These are phyloP conservation scores for Asterophora lycoperdoides DNA, from an alignment of 768 basidiomycete species.

Conservation along the genomic window DNA sequence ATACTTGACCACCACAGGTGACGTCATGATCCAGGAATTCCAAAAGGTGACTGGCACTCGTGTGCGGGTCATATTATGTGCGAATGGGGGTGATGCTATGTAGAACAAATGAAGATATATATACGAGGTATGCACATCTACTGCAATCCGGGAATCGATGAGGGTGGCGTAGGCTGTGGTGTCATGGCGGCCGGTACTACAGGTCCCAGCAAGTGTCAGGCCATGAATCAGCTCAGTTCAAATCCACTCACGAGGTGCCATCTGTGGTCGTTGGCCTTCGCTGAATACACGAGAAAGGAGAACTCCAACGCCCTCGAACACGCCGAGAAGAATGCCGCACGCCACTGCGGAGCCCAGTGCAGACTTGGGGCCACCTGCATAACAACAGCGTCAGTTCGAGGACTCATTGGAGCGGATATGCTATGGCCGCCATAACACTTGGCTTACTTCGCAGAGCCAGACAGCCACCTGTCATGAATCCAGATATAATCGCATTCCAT, in stretches of 20 bases:
- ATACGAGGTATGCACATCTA: conserved; percentile 43
- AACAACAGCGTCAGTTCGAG: conserved; percentile 5
- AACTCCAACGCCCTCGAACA: conserved; percentile 94
- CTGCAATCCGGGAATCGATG: conserved; percentile 40
- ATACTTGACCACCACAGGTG: conserved; percentile 18
- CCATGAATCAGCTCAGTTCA: conserved; percentile 1
- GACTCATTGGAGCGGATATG: too few species aligned
- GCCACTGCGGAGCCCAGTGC: conserved; percentile 91
- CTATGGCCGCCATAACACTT: not conserved
- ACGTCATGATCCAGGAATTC: conserved; percentile 17
- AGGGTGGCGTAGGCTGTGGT: conserved; percentile 39
- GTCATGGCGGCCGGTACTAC: conserved; percentile 56
- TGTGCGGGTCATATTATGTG: conserved; percentile 5
- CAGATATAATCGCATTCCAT: conserved; percentile 98
- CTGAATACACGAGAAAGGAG: conserved; percentile 85
- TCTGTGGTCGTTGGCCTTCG: conserved; percentile 73
- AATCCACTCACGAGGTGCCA: conserved; percentile 64
- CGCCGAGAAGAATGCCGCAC: conserved; percentile 93
- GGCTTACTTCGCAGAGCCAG: conserved; percentile 87
- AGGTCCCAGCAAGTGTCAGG: conserved; percentile 6
- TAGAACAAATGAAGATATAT: conserved; percentile 26
- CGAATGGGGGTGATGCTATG: conserved; percentile 24
- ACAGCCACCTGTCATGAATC: conserved; percentile 98
- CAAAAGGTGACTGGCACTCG: not conserved
- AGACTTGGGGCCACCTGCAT: conserved; percentile 83